Evolutionary conservation across 805 yeast species (phyloP), one percentile per base, ranked within the genome.

Genomic region (Lipomyces mesembrius): DNA sequence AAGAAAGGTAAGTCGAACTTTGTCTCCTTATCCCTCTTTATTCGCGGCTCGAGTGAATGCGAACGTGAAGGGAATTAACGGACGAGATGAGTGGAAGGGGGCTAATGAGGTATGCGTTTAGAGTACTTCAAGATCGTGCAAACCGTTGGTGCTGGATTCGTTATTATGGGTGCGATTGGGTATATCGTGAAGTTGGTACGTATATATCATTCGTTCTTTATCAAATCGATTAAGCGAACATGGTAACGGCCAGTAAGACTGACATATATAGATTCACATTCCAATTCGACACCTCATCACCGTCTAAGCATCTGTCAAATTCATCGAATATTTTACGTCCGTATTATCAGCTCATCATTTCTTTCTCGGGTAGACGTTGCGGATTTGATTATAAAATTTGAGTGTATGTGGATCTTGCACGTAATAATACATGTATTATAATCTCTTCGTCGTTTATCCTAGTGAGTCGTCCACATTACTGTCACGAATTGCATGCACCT

Each of bases 111-210:
- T 32, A 2, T 2, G 6, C 14, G 7, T 46, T 12, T 68, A 85
- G 99, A 94, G 81, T 94, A 91, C 84, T 75, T 88, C 67, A 89
- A 89, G 80, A 90, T 94, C 77, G 85, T 95, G 71, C 90, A 95
- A 81, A 98, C 98, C 62, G 98, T 94, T 62, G 98, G 98, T 75
- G 84, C 93, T 71, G 99, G 99, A 73, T 94, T 94, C 81, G 83
- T 94, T 74, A 94, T 94, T 87, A 95, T 94, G 93, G 99, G 99
- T 77, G 89, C 91, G 75, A 96, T 95, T 76, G 99, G 99, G 66
- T 94, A 92, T 82, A 90, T 88, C 76, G 95, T 95, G 81, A 94
- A 94, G 82, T 86, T 94, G 76, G 83, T 80, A 73, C 32, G 71
- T 69, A 9, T n/a, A 27, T 32, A n/a, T 20, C 5, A 20, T 4